phyloP scores from a whole-genome alignment of 768 basidiomycete species.

The Xerocomellus dryophilus region DNA sequence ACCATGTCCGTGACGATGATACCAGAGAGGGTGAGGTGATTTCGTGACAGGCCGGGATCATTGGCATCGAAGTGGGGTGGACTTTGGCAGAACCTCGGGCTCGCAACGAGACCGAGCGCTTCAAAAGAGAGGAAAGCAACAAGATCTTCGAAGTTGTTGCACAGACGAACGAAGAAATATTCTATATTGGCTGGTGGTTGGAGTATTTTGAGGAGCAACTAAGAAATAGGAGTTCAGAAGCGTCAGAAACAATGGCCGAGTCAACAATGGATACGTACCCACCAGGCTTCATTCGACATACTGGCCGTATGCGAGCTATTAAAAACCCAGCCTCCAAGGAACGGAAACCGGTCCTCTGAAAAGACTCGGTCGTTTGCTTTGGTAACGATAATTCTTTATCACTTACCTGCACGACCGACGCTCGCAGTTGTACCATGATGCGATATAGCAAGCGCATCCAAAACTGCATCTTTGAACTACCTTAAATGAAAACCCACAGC shows the following conservation, averaged over 20 bases:
- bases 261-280: constrained; percentile 18
- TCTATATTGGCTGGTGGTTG: constrained; percentile 22
- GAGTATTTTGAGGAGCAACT: constrained; percentile 6
- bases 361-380: background rate
- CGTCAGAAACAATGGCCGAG: background rate
- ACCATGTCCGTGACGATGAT: constrained; percentile 22
- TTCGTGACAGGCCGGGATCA: constrained; percentile 8
- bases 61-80: background rate
- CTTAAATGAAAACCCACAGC: constrained; percentile 15
- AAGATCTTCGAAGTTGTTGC: constrained; percentile 31
- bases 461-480: constrained; percentile 29
- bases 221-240: background rate
- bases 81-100: constrained; percentile 19
- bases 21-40: constrained; percentile 23
- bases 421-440: constrained; percentile 9
- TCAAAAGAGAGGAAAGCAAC: constrained; percentile 28
- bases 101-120: constrained; percentile 17
- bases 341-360: constrained; percentile 16
- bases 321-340: constrained; percentile 35
- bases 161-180: constrained; percentile 31
- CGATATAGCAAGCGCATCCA: constrained; percentile 22
- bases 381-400: background rate
- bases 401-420: constrained; percentile 9
- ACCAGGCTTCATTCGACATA: constrained; percentile 33
- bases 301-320: constrained; percentile 18